Evolutionary conservation across 2,329 filamentous ascomycete species (phyloP).

Genomic region (Berkeleyomyces basicola): DNA sequence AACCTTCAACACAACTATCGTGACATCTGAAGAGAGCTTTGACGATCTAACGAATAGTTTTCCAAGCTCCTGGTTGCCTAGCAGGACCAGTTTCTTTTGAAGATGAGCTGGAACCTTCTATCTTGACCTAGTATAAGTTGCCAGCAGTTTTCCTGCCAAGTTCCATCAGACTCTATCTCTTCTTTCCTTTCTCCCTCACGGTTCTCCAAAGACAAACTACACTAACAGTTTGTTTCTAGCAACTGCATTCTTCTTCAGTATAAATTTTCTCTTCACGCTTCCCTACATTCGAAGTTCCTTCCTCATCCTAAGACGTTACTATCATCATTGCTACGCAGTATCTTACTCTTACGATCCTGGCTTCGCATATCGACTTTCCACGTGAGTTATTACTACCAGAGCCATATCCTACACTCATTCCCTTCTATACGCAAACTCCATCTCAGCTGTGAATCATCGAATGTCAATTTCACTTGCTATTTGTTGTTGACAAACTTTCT

Average conservation of each 20-base stretch:
- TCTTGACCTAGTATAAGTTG: not conserved
- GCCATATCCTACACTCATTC: not conserved
- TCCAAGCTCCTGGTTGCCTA: not conserved
- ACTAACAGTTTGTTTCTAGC: not conserved
- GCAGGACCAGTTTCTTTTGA: not conserved
- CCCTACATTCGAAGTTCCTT: not conserved
- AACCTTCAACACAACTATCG: not conserved
- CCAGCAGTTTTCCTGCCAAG: not conserved
- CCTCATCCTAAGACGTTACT: not conserved
- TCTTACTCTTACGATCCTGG: not conserved
- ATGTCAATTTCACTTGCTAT: not conserved
- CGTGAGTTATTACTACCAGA: not conserved
- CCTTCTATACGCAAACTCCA: not conserved
- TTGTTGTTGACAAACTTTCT: not conserved
- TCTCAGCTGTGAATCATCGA: not conserved
- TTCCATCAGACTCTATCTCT: not conserved
- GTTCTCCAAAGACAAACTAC: too few species aligned
- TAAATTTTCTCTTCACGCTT: not conserved
- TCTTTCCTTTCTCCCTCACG: conserved; percentile 5
- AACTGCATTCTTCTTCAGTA: not conserved
- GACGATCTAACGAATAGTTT: not conserved
- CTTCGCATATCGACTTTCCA: not conserved
- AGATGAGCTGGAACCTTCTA: not conserved
- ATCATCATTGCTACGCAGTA: not conserved
- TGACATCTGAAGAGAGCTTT: not conserved